phyloP scores from a whole-genome alignment of 495 filamentous ascomycete species.

The Parathielavia appendiculata region DNA sequence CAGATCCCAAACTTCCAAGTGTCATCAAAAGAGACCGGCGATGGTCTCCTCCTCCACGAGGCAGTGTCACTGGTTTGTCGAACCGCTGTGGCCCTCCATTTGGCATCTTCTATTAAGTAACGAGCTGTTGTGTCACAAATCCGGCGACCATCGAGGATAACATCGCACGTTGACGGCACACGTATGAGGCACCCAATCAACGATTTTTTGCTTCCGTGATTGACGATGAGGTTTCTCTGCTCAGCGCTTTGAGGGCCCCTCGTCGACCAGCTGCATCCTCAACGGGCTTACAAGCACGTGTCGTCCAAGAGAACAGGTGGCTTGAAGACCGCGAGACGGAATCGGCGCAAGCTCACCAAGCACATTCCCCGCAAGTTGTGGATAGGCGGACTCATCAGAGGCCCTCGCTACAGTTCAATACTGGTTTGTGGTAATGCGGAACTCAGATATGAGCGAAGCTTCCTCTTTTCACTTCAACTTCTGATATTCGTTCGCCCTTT shows the following conservation, averaged over 20 bases:
- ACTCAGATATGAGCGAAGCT: too few species aligned
- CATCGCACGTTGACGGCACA: background rate
- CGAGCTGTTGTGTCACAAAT: constrained; percentile 4
- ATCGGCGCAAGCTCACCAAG: background rate
- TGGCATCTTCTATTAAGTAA: background rate
- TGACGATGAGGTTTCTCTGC: constrained; percentile 7
- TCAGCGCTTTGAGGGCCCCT: background rate
- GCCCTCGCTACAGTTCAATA: too few species aligned
- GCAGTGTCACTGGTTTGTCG: background rate
- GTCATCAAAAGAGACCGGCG: too few species aligned
- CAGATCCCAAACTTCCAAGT: too few species aligned
- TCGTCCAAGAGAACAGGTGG: background rate
- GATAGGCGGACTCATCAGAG: too few species aligned
- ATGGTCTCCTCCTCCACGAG: background rate
- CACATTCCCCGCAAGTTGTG: too few species aligned
- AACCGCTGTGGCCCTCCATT: background rate
- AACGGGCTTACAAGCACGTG: background rate
- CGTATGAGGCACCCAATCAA: background rate
- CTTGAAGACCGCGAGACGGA: too few species aligned
- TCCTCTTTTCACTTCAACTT: too few species aligned
- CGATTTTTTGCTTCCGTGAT: constrained; percentile 11
- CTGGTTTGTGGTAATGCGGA: too few species aligned
- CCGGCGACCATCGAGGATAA: background rate
- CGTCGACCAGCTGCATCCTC: background rate
- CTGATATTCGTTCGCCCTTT: too few species aligned